A percentile compares a stretch with the other conserved stretches of the same genome.
These are phyloP conservation scores for Coniochaeta hoffmannii DNA, from an alignment of 2,329 filamentous ascomycete species.

Conservation along the genomic window DNA sequence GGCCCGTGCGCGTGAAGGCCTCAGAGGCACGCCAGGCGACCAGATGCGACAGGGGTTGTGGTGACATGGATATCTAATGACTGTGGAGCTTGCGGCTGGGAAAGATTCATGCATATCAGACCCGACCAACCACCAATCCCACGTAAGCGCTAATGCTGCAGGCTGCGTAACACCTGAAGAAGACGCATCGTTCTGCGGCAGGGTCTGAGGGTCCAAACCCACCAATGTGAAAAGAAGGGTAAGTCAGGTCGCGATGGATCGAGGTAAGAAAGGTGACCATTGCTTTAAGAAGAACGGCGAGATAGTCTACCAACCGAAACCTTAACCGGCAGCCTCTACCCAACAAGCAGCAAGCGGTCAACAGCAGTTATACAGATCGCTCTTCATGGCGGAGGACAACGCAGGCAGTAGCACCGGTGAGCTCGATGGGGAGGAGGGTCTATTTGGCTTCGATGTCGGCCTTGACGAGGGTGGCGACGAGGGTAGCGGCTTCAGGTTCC, in stretches of 20 bases:
- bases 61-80: too few species aligned
- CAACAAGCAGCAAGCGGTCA: too few species aligned
- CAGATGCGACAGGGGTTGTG: background rate
- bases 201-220: too few species aligned
- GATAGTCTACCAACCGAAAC: too few species aligned
- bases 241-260: too few species aligned
- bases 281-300: too few species aligned
- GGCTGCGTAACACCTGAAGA: background rate
- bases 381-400: background rate
- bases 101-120: background rate
- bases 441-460: background rate
- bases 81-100: background rate
- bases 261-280: too few species aligned
- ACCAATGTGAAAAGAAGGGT: too few species aligned
- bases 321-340: too few species aligned
- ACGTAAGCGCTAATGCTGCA: background rate
- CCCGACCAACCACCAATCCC: too few species aligned
- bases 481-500: conserved; percentile 14
- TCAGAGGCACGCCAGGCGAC: background rate
- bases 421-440: background rate
- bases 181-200: too few species aligned
- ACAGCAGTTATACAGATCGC: background rate
- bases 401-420: background rate
- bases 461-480: background rate
- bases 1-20: too few species aligned